Conservation (phyloP, 2,329 filamentous ascomycete genomes). For the Aspergillus piperis region DNA sequence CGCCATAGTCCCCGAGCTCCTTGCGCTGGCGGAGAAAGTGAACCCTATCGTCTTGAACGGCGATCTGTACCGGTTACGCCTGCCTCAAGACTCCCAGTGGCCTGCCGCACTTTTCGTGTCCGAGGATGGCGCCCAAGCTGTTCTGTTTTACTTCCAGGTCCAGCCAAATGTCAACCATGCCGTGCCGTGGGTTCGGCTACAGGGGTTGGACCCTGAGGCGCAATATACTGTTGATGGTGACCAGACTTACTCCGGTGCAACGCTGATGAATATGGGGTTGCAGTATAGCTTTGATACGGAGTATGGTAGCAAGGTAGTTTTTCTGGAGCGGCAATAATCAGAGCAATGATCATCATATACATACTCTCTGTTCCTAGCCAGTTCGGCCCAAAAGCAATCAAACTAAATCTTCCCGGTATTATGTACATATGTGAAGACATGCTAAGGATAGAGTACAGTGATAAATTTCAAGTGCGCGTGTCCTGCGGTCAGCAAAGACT, state of each 20-base stretch:
- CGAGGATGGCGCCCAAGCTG: constrained; percentile 51
- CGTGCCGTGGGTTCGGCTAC: constrained; percentile 55
- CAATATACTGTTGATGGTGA: constrained; percentile 58
- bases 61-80: constrained; percentile 60
- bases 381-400: no score
- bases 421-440: no score
- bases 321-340: constrained; percentile 51
- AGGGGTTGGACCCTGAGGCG: constrained; percentile 58
- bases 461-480: no score
- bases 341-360: no score
- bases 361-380: no score
- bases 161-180: constrained; percentile 55
- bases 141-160: constrained; percentile 64
- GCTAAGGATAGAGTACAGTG: no score
- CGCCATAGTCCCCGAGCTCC: constrained; percentile 54
- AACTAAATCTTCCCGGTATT: no score
- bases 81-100: constrained; percentile 63
- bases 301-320: constrained; percentile 60
- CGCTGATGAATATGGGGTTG: constrained; percentile 64
- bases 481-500: no score
- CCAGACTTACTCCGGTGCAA: constrained; percentile 57
- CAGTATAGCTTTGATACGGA: constrained; percentile 56
- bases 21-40: constrained; percentile 57
- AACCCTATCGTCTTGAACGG: constrained; percentile 62
- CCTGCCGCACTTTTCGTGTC: constrained; percentile 63